These are phyloP conservation scores for Avena atlantica DNA, from an alignment of 176 grass and related monocot genomes.

Conservation along the genomic window DNA sequence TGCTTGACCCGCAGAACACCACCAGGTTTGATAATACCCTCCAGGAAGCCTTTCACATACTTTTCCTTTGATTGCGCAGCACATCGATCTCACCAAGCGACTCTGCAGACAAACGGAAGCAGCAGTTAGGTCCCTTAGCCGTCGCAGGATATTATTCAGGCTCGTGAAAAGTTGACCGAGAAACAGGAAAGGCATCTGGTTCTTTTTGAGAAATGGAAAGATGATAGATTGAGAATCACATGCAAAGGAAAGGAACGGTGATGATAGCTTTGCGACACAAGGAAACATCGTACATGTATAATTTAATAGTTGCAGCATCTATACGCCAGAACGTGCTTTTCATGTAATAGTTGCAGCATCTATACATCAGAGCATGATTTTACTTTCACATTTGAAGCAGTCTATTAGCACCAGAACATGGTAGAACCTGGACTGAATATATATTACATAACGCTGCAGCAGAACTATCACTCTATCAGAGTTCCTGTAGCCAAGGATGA, in stretches of 20 bases:
- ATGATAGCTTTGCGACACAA: background rate
- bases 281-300: conserved; percentile 23
- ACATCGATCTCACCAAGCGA: background rate
- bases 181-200: conserved; percentile 19
- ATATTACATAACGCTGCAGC: background rate
- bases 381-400: background rate
- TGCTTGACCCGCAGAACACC: background rate
- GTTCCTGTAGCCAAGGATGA: background rate
- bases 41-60: background rate
- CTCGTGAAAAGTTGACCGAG: background rate
- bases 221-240: background rate
- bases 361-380: background rate
- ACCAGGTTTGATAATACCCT: background rate
- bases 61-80: background rate
- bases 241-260: background rate
- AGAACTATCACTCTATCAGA: background rate
- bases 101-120: conserved; percentile 16
- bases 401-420: background rate
- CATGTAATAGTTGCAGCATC: too few relatives aligned
- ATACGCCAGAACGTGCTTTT: background rate
- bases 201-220: conserved; percentile 21
- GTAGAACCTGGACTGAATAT: background rate
- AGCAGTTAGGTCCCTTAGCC: background rate
- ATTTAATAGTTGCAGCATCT: conserved; percentile 26
- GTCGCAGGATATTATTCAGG: background rate